Conservation (phyloP, 306 rosid genomes). For the Vachellia pachyceras region DNA sequence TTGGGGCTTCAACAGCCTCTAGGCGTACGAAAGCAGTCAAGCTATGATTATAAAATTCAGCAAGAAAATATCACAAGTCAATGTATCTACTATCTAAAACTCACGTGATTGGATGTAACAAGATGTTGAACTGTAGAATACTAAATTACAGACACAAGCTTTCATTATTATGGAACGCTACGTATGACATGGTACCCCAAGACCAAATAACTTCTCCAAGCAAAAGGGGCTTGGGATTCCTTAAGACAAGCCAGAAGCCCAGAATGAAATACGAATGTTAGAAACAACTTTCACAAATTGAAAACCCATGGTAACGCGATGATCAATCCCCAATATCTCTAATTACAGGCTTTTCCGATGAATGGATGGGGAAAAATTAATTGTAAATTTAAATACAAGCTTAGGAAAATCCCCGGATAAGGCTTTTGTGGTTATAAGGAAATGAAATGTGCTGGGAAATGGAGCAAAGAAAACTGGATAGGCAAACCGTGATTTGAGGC, state of each 20-base stretch:
- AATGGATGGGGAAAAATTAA: neutral
- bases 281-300: conserved; percentile 4
- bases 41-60: neutral
- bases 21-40: neutral
- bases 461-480: neutral
- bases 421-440: neutral
- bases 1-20: conserved; percentile 4
- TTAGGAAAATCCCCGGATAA: neutral
- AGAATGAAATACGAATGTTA: neutral
- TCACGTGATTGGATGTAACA: conserved; percentile 19
- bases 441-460: neutral
- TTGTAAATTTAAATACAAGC: neutral
- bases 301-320: conserved; percentile 16
- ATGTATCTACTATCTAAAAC: neutral
- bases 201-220: neutral
- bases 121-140: neutral
- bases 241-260: neutral
- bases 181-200: neutral
- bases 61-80: neutral
- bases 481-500: neutral
- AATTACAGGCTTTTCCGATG: conserved; percentile 12
- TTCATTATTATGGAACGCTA: neutral
- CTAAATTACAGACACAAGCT: neutral
- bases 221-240: neutral
- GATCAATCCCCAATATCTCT: conserved; percentile 27